Percentiles rank a stretch among this genome's conserved stretches.
Conservation (phyloP, 768 basidiomycete genomes). For the Phanerodontia chrysosporium region DNA sequence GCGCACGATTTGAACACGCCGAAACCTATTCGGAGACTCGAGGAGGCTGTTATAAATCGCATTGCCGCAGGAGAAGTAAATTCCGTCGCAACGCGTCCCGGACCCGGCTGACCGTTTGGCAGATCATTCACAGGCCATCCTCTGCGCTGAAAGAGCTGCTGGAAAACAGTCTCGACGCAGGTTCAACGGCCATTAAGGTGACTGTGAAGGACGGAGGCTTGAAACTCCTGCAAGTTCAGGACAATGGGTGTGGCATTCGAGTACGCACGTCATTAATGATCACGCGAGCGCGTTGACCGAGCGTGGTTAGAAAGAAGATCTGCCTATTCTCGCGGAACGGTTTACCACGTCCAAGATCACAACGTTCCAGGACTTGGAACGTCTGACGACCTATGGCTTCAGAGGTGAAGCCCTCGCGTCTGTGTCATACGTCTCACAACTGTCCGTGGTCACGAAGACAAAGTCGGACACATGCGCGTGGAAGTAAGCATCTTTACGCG, state of each 20-base stretch:
- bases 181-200: slow-evolving; percentile 79
- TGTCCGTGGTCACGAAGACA: slow-evolving; percentile 89
- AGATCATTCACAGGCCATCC: slow-evolving; percentile 88
- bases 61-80: slow-evolving; percentile 16
- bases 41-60: slow-evolving; percentile 16
- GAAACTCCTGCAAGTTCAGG: slow-evolving; percentile 92
- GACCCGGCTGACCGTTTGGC: not conserved
- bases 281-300: not conserved
- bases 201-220: slow-evolving; percentile 93
- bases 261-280: slow-evolving; percentile 42
- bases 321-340: slow-evolving; percentile 88
- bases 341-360: slow-evolving; percentile 94
- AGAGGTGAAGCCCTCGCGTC: slow-evolving; percentile 95
- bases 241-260: slow-evolving; percentile 93
- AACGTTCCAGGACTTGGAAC: slow-evolving; percentile 79
- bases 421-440: slow-evolving; percentile 88
- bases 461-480: slow-evolving; percentile 80
- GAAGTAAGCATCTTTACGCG: slow-evolving; percentile 61
- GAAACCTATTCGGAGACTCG: slow-evolving; percentile 13
- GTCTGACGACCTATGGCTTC: slow-evolving; percentile 91
- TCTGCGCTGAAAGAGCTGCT: slow-evolving; percentile 95
- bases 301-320: slow-evolving; percentile 65
- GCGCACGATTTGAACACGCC: not conserved
- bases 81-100: not conserved
- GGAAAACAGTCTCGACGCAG: slow-evolving; percentile 95